Conservation (phyloP, 805 yeast genomes). For the Jamesozyma gamospora region DNA sequence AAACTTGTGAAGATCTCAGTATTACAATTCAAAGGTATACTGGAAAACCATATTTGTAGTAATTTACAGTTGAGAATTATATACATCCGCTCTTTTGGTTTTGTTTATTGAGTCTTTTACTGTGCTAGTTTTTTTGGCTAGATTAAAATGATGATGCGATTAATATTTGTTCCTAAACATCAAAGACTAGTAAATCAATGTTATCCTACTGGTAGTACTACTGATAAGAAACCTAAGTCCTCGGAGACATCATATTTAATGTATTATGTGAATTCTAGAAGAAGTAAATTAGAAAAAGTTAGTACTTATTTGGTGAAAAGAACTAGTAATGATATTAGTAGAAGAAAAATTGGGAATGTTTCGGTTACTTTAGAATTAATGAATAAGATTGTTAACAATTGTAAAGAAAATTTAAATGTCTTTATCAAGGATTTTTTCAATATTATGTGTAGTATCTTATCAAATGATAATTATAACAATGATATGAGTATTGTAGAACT, state of each 20-base stretch:
- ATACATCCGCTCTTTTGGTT: no score
- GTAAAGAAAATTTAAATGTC: slow-evolving; percentile 75
- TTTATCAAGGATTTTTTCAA: slow-evolving; percentile 61
- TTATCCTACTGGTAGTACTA: slow-evolving; percentile 80
- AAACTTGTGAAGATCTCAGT: no score
- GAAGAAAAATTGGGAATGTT: slow-evolving; percentile 64
- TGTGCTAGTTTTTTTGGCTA: no score
- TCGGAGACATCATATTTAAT: slow-evolving; percentile 82
- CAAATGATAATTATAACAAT: slow-evolving; percentile 31
- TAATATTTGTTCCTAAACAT: slow-evolving; percentile 63
- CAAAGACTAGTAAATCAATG: slow-evolving; percentile 85
- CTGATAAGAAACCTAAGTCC: slow-evolving; percentile 84
- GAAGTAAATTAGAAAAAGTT: slow-evolving; percentile 83
- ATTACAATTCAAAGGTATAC: no score
- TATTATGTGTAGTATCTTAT: slow-evolving; percentile 44
- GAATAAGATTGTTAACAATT: slow-evolving; percentile 57
- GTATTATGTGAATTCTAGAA: slow-evolving; percentile 82
- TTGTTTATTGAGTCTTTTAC: no score
- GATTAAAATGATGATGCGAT: slow-evolving; percentile 4
- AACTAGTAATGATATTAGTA: slow-evolving; percentile 49
- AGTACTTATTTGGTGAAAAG: slow-evolving; percentile 56
- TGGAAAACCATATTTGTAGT: no score
- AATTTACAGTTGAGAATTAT: no score
- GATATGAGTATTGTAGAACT: slow-evolving; percentile 56
- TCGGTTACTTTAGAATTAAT: slow-evolving; percentile 71